phyloP scores from a whole-genome alignment of 2,329 filamentous ascomycete genomes.

The Westerdykella aurantiaca region DNA sequence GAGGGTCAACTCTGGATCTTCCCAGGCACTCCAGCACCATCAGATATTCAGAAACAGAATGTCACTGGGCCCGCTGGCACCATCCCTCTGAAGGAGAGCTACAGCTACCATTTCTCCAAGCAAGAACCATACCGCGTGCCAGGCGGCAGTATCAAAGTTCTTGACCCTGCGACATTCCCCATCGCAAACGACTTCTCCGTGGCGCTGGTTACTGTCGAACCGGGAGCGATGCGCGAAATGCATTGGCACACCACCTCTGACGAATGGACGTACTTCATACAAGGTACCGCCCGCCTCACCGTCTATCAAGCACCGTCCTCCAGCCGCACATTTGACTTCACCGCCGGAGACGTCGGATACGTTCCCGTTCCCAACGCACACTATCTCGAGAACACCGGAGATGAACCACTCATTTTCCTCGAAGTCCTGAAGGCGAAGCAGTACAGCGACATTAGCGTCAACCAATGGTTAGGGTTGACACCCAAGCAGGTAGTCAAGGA shows the following conservation, averaged over 20 bases:
- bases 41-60: constrained; percentile 40
- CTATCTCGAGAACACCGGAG: constrained; percentile 58
- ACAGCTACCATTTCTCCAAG: constrained; percentile 42
- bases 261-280: constrained; percentile 58
- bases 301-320: constrained; percentile 49
- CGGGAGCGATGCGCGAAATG: constrained; percentile 59
- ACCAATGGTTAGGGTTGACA: constrained; percentile 54
- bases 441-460: constrained; percentile 52
- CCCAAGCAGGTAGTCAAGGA: constrained; percentile 37
- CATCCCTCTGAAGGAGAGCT: constrained; percentile 26
- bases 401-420: constrained; percentile 53
- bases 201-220: constrained; percentile 53
- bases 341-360: constrained; percentile 55
- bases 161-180: constrained; percentile 55
- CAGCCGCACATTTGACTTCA: constrained; percentile 54
- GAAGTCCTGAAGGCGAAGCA: constrained; percentile 52
- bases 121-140: constrained; percentile 49
- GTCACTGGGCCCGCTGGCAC: constrained; percentile 37
- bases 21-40: constrained; percentile 35
- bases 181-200: constrained; percentile 51
- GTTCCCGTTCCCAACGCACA: constrained; percentile 52
- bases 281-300: constrained; percentile 52
- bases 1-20: constrained; percentile 41
- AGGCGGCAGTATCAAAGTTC: constrained; percentile 55
- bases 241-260: constrained; percentile 59